Conservation (phyloP, 169 alveolate species). For the Cryptosporidium baileyi region DNA sequence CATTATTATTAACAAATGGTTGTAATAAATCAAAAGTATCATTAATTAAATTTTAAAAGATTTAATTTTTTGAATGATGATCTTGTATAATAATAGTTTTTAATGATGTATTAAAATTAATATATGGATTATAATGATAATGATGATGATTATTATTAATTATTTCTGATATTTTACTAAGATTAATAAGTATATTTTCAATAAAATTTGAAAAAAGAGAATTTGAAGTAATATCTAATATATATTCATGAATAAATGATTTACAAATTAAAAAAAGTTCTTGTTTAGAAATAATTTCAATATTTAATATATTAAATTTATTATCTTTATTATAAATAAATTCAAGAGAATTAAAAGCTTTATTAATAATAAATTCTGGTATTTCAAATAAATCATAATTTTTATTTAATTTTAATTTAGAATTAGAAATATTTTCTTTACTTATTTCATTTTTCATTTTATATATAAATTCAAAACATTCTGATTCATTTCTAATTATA, state of each 20-base stretch:
- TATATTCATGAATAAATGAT: constrained; percentile 7
- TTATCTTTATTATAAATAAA: background rate
- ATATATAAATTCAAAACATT: background rate
- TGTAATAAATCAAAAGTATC: background rate
- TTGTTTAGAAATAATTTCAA: background rate
- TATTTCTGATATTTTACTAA: background rate
- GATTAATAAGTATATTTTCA: background rate
- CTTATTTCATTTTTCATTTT: constrained; percentile 5
- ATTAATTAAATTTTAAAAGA: background rate
- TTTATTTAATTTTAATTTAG: background rate
- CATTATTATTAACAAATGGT: background rate
- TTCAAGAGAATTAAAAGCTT: constrained; percentile 3
- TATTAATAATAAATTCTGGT: constrained; percentile 5
- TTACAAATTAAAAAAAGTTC: background rate
- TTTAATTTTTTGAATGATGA: background rate
- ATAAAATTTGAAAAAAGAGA: background rate
- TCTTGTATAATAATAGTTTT: background rate
- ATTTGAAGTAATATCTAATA: background rate
- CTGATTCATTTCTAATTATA: constrained; percentile 4
- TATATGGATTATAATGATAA: background rate
- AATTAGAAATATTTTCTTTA: background rate
- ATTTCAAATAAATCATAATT: background rate
- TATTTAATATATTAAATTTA: background rate
- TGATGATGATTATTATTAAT: background rate
- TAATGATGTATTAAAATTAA: background rate